A percentile compares a stretch with the other conserved stretches of the same genome.
Conservation (phyloP, 257 asterid genomes). For the Verbascum thapsus region DNA sequence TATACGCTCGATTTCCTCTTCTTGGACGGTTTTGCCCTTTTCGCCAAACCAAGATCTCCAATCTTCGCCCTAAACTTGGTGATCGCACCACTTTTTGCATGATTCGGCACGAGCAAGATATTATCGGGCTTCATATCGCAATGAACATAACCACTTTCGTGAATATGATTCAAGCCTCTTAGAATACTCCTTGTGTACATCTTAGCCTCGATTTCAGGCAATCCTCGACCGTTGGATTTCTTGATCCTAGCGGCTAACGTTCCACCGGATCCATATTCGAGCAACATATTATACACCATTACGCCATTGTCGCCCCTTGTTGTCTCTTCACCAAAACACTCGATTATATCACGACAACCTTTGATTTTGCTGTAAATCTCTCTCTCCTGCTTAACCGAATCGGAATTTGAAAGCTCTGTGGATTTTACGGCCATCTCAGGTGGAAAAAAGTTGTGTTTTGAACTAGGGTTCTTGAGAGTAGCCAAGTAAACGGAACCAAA, state of each 20-base stretch:
- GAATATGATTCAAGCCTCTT: conserved; percentile 36
- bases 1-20: conserved; percentile 31
- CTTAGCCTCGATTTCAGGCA: conserved; percentile 35
- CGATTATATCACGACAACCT: conserved; percentile 64
- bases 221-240: conserved; percentile 20
- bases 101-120: conserved; percentile 30
- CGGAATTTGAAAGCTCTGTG: conserved; percentile 86
- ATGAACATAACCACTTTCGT: too few species aligned
- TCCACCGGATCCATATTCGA: conserved; percentile 78
- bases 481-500: conserved; percentile 87
- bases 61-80: conserved; percentile 33
- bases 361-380: conserved; percentile 60
- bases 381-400: conserved; percentile 90
- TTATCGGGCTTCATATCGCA: conserved; percentile 47
- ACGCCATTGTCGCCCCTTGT: conserved; percentile 67
- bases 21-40: conserved; percentile 25
- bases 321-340: conserved; percentile 85
- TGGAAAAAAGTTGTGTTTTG: conserved; percentile 66
- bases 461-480: conserved; percentile 71
- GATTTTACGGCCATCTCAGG: conserved; percentile 91
- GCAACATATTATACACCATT: conserved; percentile 75
- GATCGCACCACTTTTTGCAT: background rate
- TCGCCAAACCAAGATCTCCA: conserved; percentile 46
- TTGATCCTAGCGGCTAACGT: conserved; percentile 34
- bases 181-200: conserved; percentile 29